Evolutionary conservation across 257 asterid genomes (phyloP).

Genomic region (Petunia axillaris): DNA sequence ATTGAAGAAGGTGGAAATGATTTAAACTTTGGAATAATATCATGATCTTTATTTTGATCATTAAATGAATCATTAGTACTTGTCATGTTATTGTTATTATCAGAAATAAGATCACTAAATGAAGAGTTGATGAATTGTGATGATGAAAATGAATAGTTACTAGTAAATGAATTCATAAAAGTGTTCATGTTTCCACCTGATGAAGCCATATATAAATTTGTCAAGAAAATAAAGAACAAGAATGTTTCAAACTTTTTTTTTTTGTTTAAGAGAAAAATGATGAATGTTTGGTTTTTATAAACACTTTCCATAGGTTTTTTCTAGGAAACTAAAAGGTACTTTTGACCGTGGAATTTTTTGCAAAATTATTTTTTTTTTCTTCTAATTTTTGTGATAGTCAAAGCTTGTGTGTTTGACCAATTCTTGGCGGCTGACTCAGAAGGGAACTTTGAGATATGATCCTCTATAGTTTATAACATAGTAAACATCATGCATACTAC

Average conservation of each 20-base stretch:
- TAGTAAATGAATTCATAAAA: conserved; percentile 30
- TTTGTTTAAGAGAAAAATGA: not conserved
- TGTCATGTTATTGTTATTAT: conserved; percentile 34
- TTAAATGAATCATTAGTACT: conserved; percentile 20
- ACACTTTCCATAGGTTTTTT: conserved; percentile 14
- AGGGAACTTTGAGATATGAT: conserved; percentile 17
- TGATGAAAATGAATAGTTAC: conserved; percentile 24
- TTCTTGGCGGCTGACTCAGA: conserved; percentile 68
- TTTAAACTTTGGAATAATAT: conserved; percentile 45
- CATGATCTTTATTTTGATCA: conserved; percentile 24
- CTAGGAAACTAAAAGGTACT: conserved; percentile 36
- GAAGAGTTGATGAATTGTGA: conserved; percentile 42
- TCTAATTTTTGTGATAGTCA: conserved; percentile 31
- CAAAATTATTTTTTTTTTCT: not conserved
- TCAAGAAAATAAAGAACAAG: not conserved
- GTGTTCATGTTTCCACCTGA: conserved; percentile 42
- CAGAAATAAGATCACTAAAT: conserved; percentile 44
- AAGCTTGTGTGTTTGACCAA: conserved; percentile 64
- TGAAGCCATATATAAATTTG: conserved; percentile 36
- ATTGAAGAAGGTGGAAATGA: conserved; percentile 62
- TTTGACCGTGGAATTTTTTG: conserved; percentile 44
- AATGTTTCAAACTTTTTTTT: not conserved
- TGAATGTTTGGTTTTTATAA: conserved; percentile 5
- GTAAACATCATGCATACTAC: not conserved
- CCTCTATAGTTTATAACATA: conserved; percentile 21